A percentile compares a stretch with the other conserved stretches of the same genome.
Evolutionary conservation across 2,329 filamentous ascomycete genomes (phyloP).

Genomic region (Botrytis paeoniae): DNA sequence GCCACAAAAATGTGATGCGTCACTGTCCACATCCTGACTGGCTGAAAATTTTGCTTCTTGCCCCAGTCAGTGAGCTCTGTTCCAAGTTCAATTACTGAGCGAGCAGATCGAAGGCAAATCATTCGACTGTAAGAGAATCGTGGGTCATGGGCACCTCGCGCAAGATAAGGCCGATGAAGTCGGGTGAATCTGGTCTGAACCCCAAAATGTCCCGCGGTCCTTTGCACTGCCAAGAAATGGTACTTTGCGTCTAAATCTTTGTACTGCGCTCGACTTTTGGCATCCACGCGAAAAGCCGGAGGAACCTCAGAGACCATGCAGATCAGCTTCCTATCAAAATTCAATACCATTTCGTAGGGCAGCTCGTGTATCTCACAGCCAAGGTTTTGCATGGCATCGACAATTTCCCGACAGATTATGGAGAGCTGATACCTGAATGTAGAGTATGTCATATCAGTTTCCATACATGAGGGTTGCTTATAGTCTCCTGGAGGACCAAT

Average conservation of each 20-base stretch:
- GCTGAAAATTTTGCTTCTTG: slow-evolving; percentile 27
- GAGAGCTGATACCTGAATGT: slow-evolving; percentile 39
- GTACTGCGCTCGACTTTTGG: slow-evolving; percentile 20
- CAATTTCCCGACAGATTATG: slow-evolving; percentile 40
- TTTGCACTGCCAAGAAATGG: slow-evolving; percentile 35
- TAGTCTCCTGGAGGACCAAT: slow-evolving; percentile 31
- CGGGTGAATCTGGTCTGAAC: slow-evolving; percentile 40
- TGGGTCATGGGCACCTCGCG: slow-evolving; percentile 34
- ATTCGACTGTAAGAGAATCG: slow-evolving; percentile 38
- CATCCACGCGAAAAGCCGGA: slow-evolving; percentile 36
- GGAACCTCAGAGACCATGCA: slow-evolving; percentile 36
- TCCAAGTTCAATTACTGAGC: slow-evolving; percentile 35
- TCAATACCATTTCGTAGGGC: slow-evolving; percentile 37
- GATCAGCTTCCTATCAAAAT: slow-evolving; percentile 39
- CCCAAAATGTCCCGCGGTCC: slow-evolving; percentile 39
- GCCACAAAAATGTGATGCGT: slow-evolving; percentile 41
- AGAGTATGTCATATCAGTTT: slow-evolving; percentile 42
- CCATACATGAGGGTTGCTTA: slow-evolving; percentile 4
- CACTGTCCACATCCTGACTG: slow-evolving; percentile 35
- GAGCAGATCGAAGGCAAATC: slow-evolving; percentile 39
- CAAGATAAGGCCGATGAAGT: slow-evolving; percentile 41
- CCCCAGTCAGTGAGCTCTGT: slow-evolving; percentile 27
- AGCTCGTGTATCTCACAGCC: slow-evolving; percentile 26
- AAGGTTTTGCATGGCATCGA: slow-evolving; percentile 38
- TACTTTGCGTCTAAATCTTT: slow-evolving; percentile 15